phyloP scores from a whole-genome alignment of 164 flowering plant species.

The Macadamia tetraphylla region DNA sequence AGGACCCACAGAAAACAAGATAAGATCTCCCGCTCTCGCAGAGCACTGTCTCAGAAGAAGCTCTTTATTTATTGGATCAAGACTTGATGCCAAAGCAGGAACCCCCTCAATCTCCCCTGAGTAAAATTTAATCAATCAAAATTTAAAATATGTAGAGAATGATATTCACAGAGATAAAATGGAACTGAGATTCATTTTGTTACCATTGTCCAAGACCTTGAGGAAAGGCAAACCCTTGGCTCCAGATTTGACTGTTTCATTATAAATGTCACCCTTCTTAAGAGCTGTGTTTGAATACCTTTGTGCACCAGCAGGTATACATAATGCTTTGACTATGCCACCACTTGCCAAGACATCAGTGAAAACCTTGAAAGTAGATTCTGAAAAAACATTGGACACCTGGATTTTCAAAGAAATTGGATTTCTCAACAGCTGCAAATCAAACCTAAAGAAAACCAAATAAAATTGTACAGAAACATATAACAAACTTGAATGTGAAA shows the following conservation, averaged over 20 bases:
- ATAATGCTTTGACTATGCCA: slow-evolving; percentile 66
- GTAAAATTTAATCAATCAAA: slow-evolving; percentile 9
- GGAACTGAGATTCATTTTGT: background rate
- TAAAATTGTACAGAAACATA: background rate
- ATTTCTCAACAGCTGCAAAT: background rate
- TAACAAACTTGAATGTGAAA: background rate
- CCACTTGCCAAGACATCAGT: slow-evolving; percentile 63
- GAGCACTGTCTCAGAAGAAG: slow-evolving; percentile 44
- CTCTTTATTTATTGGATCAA: slow-evolving; percentile 43
- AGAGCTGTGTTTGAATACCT: slow-evolving; percentile 78
- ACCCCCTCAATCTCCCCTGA: slow-evolving; percentile 74
- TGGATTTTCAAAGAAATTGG: slow-evolving; percentile 27
- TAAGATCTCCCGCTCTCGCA: slow-evolving; percentile 78
- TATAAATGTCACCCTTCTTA: slow-evolving; percentile 82
- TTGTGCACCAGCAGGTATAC: slow-evolving; percentile 77
- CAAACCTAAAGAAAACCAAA: background rate
- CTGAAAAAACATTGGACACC: slow-evolving; percentile 70
- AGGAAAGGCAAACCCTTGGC: slow-evolving; percentile 95
- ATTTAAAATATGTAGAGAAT: background rate
- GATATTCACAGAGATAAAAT: background rate
- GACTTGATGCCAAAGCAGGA: slow-evolving; percentile 67
- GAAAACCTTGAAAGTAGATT: slow-evolving; percentile 73
- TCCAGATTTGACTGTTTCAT: slow-evolving; percentile 82
- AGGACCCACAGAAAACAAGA: slow-evolving; percentile 81
- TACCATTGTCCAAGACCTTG: slow-evolving; percentile 76